Evolutionary conservation across 371 early-diverging fungal species (phyloP).

Genomic region (Mucor lusitanicus): DNA sequence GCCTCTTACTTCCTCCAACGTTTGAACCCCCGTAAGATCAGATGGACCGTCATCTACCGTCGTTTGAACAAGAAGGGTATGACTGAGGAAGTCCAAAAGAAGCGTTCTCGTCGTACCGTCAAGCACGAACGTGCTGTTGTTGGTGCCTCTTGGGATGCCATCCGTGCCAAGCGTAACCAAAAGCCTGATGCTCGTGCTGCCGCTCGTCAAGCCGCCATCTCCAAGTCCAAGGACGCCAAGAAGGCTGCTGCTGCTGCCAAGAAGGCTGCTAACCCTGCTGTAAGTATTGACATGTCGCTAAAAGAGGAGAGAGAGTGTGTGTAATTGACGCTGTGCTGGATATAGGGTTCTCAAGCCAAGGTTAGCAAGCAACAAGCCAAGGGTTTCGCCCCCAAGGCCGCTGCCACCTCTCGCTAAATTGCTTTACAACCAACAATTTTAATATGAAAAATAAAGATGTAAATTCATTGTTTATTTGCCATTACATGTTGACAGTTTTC

Average conservation of each 20-base stretch:
- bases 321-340: background rate
- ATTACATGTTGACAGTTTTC: background rate
- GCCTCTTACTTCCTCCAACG: slow-evolving; percentile 95
- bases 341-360: slow-evolving; percentile 56
- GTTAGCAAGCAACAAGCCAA: slow-evolving; percentile 87
- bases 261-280: slow-evolving; percentile 53
- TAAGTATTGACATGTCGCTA: slow-evolving; percentile 12
- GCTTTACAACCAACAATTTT: slow-evolving; percentile 41
- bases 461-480: background rate
- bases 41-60: slow-evolving; percentile 97
- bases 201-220: slow-evolving; percentile 85
- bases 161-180: slow-evolving; percentile 95
- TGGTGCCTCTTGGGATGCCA: slow-evolving; percentile 93
- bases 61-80: slow-evolving; percentile 98
- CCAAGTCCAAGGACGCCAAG: slow-evolving; percentile 88
- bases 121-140: slow-evolving; percentile 96
- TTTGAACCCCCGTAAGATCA: slow-evolving; percentile 94
- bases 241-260: slow-evolving; percentile 80
- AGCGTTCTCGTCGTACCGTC: slow-evolving; percentile 92
- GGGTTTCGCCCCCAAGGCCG: slow-evolving; percentile 84
- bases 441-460: slow-evolving; percentile 8
- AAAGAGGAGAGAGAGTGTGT: no score
- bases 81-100: slow-evolving; percentile 94
- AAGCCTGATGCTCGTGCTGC: slow-evolving; percentile 94
- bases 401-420: slow-evolving; percentile 90